phyloP scores from a whole-genome alignment of 169 alveolate species.

The Plasmodium adleri region DNA sequence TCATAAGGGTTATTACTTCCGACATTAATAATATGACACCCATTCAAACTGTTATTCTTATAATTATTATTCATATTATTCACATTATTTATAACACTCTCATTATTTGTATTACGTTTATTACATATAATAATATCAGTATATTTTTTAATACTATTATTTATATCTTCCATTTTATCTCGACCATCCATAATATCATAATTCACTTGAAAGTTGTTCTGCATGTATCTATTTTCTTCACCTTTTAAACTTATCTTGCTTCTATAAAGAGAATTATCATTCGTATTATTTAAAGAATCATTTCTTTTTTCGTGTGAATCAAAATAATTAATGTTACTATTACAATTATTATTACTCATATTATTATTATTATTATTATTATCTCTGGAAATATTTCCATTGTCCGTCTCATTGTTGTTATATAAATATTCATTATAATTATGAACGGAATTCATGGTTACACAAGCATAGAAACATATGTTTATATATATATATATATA shows the following conservation, averaged over 20 bases:
- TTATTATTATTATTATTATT: too few species aligned
- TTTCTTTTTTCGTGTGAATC: conserved; percentile 3
- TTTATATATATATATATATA: not conserved
- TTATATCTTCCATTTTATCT: too few species aligned
- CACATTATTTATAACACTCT: too few species aligned
- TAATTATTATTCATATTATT: not conserved
- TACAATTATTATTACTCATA: not conserved
- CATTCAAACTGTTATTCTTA: not conserved
- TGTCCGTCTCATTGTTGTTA: not conserved
- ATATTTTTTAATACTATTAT: too few species aligned
- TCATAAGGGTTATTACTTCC: not conserved
- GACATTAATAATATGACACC: not conserved
- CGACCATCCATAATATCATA: too few species aligned
- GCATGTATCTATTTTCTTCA: not conserved
- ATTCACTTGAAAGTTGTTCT: too few species aligned
- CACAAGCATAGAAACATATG: conserved; percentile 13
- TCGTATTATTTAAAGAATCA: not conserved
- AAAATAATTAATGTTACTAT: not conserved
- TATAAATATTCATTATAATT: conserved; percentile 27
- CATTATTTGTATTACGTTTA: too few species aligned
- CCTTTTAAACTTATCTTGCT: not conserved
- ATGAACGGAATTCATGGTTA: conserved; percentile 14
- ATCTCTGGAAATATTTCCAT: too few species aligned
- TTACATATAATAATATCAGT: too few species aligned
- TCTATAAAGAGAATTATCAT: not conserved